Percentiles rank a stretch among this genome's conserved stretches.
These are phyloP conservation scores for Corylus americana DNA, from an alignment of 306 rosid species.

Conservation along the genomic window DNA sequence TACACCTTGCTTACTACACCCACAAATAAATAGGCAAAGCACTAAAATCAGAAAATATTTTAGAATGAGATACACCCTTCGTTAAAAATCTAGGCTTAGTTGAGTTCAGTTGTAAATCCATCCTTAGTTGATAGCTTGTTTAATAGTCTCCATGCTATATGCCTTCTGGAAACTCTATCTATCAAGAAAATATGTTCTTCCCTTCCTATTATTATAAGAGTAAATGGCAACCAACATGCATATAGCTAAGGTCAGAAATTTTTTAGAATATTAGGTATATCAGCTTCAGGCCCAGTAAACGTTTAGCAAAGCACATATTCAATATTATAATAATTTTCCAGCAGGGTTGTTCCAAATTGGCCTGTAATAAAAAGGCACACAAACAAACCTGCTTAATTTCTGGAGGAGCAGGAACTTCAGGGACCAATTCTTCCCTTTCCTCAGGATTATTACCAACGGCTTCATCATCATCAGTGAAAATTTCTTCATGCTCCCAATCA, in stretches of 20 bases:
- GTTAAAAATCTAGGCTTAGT: not conserved
- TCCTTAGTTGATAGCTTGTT: not conserved
- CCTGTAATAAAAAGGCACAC: not conserved
- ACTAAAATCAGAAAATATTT: not conserved
- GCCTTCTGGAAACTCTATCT: not conserved
- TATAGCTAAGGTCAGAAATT: not conserved
- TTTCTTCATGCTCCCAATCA: conserved; percentile 99
- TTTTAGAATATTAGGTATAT: not conserved
- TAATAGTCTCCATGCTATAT: not conserved
- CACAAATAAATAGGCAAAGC: not conserved
- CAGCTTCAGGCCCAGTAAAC: not conserved
- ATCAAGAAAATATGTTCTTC: not conserved
- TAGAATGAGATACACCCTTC: not conserved
- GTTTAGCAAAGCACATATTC: not conserved
- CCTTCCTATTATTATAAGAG: not conserved
- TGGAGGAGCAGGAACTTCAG: conserved; percentile 95
- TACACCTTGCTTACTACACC: not conserved
- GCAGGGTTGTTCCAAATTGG: not conserved
- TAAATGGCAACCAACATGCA: not conserved
- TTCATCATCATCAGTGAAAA: conserved; percentile 97
- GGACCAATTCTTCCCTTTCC: conserved; percentile 96
- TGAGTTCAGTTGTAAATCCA: not conserved
- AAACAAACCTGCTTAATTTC: conserved; percentile 90
- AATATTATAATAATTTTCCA: conserved; percentile 1
- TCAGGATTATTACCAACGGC: conserved; percentile 88